Evolutionary conservation across 2,329 filamentous ascomycete genomes (phyloP), one percentile per base, ranked within the genome.

Genomic region (Arthrobotrys sphaeroides): DNA sequence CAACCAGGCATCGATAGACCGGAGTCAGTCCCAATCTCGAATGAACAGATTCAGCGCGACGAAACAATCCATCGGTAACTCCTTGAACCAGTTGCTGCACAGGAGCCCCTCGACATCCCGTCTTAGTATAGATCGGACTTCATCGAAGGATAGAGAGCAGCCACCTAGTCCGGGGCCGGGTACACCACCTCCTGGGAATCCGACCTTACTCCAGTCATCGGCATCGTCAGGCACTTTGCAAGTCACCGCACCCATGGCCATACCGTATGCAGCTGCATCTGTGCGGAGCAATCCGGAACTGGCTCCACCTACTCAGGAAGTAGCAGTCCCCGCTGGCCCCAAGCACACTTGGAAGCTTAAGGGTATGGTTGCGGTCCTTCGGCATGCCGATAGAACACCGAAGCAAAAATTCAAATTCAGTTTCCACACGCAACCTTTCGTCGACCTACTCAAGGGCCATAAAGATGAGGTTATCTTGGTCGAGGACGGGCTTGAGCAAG

Each of bases 321-420:
- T 88, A 1, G 86, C 88, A 7, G 89, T 90, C 47, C 90, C 90
- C 1, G 89, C 89, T 2, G 88, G 87, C 0, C 91, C 91, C 0
- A 97, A 97, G 80, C 93, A 96, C 80, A 93, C 95, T 9, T 99
- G 95, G 95, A 98, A 97, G 82, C 85, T 99, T 61, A 99, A 99
- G 83, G 95, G 95, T 10, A 94, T 99, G 84, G 94, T 99, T 0
- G 94, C 94, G 1, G 95, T 99, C 13, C 93, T 99, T 78, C 89
- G 95, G 26, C 95, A 99, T 83, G 96, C 96, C 1, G 95, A 99
- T 83, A 90, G 95, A 68, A 99, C 95, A 0, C 95, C 95, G 1
- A 99, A 99, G 84, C 95, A 99, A 80, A 99, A 99, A 82, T 97
- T 97, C 86, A 99, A 99, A 82, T 99, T 98, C 80, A 99, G 95